These are phyloP conservation scores for Hyphopichia wangnamkhiaoensis DNA, from an alignment of 1,139 yeast species.

Conservation along the genomic window DNA sequence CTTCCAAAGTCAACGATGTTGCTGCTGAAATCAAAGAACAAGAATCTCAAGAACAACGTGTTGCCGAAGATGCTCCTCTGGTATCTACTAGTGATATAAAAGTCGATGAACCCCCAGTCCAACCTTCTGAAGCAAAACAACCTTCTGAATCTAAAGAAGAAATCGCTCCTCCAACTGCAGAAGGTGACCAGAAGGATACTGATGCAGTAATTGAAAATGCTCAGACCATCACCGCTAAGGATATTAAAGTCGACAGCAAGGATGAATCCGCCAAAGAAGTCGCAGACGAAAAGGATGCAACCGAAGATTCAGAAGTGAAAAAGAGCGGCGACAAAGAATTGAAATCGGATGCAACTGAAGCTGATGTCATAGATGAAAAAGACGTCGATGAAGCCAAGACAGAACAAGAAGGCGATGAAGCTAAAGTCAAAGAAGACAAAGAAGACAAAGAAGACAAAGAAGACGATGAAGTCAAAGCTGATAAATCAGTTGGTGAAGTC, in stretches of 20 bases:
- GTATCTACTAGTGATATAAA: constrained; percentile 3
- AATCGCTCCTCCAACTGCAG: background rate
- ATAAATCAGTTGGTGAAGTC: constrained; percentile 8
- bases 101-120: background rate
- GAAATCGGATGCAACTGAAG: too few relatives aligned
- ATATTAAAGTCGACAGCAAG: background rate
- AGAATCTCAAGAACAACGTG: constrained; percentile 7
- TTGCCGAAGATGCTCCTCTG: constrained; percentile 2
- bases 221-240: background rate
- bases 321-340: too few relatives aligned
- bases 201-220: constrained; percentile 1
- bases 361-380: constrained; percentile 6
- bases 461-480: constrained; percentile 10
- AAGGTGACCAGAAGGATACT: constrained; percentile 4
- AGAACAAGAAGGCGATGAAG: constrained; percentile 5
- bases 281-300: background rate
- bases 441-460: constrained; percentile 6
- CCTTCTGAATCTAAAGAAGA: constrained; percentile 2
- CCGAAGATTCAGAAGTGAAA: too few relatives aligned
- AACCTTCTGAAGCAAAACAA: background rate
- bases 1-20: constrained; percentile 4
- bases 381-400: constrained; percentile 4
- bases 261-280: background rate
- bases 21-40: constrained; percentile 5
- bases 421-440: constrained; percentile 7